Conservation (phyloP, 1,284 basidiomycete genomes). For the Vanrija sp. region DNA sequence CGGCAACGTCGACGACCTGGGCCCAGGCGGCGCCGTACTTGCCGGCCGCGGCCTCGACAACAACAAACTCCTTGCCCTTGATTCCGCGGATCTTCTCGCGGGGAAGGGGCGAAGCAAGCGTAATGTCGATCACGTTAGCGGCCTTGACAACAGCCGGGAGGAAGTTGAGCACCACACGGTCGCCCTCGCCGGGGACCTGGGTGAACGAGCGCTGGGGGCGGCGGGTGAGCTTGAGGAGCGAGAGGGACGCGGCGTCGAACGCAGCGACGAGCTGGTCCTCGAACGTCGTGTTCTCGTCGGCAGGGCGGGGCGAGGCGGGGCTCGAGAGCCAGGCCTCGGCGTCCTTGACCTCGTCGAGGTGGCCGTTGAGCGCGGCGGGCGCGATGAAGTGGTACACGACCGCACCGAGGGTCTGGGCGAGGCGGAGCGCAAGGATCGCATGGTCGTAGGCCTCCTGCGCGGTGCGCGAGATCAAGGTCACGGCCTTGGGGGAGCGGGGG, state of each 20-base stretch:
- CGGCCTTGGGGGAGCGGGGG: constrained; percentile 36
- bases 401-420: constrained; percentile 59
- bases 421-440: constrained; percentile 64
- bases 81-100: constrained; percentile 64
- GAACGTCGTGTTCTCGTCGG: constrained; percentile 11
- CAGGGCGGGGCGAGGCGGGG: not conserved
- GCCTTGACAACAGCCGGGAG: constrained; percentile 54
- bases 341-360: constrained; percentile 54
- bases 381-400: constrained; percentile 75
- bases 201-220: constrained; percentile 59
- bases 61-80: constrained; percentile 64
- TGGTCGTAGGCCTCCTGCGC: constrained; percentile 68
- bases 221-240: constrained; percentile 61
- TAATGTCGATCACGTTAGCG: constrained; percentile 63
- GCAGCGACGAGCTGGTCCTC: constrained; percentile 52
- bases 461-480: constrained; percentile 61
- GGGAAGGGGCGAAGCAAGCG: constrained; percentile 64
- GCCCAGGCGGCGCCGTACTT: constrained; percentile 72
- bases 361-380: constrained; percentile 47
- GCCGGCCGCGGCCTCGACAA: constrained; percentile 76
- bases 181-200: constrained; percentile 53
- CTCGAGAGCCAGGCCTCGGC: constrained; percentile 53
- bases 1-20: constrained; percentile 38
- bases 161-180: constrained; percentile 67
- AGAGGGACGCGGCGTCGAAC: constrained; percentile 62